Evolutionary conservation across 176 grass and related monocot species (phyloP).

Genomic region (Sorghum bicolor): Sorghum_bicolor_NCBIv3 NC_012872.2:61903001-61903500

Average conservation of each 20-base stretch:
- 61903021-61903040: too few species aligned
- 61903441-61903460: constrained; percentile 17
- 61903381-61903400: constrained; percentile 1
- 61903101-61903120: not conserved
- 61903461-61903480: constrained; percentile 35
- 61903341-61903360: constrained; percentile 9
- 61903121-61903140: not conserved
- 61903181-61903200: not conserved
- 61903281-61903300: not conserved
- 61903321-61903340: not conserved
- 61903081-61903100: not conserved
- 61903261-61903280: not conserved
- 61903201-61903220: not conserved
- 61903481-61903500: constrained; percentile 24
- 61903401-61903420: constrained; percentile 20
- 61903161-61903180: not conserved
- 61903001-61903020: too few species aligned
- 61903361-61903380: constrained; percentile 11
- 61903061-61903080: constrained; percentile 5
- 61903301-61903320: constrained; percentile 9
- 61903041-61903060: not conserved
- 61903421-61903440: not conserved
- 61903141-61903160: not conserved
- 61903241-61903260: not conserved
- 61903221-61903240: not conserved